phyloP scores from a whole-genome alignment of 2,329 filamentous ascomycete genomes.

The Verticillium klebahnii region DNA sequence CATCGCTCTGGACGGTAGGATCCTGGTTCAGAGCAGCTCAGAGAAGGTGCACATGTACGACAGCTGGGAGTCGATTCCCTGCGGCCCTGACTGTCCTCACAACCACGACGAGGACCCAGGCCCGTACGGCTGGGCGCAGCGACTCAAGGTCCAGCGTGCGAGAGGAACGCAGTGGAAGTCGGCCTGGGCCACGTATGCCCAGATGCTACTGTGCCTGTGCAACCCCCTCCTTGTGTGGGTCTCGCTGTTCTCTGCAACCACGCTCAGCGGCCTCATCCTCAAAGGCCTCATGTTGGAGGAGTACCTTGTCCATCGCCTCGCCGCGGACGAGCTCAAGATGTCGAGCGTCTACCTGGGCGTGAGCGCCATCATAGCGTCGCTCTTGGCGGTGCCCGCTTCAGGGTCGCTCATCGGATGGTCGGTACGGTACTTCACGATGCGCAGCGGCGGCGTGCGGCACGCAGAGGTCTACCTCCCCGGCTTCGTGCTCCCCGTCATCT shows the following conservation, averaged over 20 bases:
- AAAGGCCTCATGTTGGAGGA: slow-evolving; percentile 5
- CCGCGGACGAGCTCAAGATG: not conserved
- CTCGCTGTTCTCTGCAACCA: slow-evolving; percentile 18
- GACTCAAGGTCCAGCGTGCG: not conserved
- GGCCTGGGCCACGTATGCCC: slow-evolving; percentile 7
- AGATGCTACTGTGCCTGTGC: slow-evolving; percentile 18
- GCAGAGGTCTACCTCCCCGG: slow-evolving; percentile 19
- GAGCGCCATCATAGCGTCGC: slow-evolving; percentile 4
- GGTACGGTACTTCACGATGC: slow-evolving; percentile 16
- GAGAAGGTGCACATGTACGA: slow-evolving; percentile 32
- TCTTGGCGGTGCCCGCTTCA: slow-evolving; percentile 13
- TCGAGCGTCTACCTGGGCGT: slow-evolving; percentile 4
- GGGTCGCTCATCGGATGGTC: slow-evolving; percentile 14
- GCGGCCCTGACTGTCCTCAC: not conserved
- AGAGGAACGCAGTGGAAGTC: not conserved
- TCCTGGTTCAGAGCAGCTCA: slow-evolving; percentile 29
- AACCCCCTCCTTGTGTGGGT: slow-evolving; percentile 23
- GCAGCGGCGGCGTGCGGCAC: slow-evolving; percentile 18
- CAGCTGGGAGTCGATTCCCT: slow-evolving; percentile 20
- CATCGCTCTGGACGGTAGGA: slow-evolving; percentile 33
- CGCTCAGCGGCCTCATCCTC: slow-evolving; percentile 17
- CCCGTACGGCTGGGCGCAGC: not conserved
- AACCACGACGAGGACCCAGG: not conserved
- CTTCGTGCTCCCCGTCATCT: slow-evolving; percentile 16
- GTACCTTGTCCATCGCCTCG: not conserved